These are phyloP conservation scores for Mrakia frigida DNA, from an alignment of 768 basidiomycete species.

Conservation along the genomic window DNA sequence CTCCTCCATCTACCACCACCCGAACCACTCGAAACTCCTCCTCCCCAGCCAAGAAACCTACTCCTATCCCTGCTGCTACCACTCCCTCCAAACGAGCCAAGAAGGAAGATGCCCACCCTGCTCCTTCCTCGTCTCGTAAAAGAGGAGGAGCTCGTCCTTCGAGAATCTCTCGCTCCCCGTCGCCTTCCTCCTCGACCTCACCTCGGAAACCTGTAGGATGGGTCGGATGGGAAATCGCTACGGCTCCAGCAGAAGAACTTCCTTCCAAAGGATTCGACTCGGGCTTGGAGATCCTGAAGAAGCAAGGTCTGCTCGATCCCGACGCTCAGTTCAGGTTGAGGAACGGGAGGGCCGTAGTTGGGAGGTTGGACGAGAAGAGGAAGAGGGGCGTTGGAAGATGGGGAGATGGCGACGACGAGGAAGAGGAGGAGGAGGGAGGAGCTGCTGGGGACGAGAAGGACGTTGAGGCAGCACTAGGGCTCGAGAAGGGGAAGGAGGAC, in stretches of 20 bases:
- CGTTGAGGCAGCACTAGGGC: neutral
- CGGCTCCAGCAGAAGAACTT: neutral
- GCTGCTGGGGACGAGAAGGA: neutral
- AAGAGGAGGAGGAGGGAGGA: neutral
- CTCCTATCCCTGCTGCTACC: neutral
- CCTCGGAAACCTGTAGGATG: neutral
- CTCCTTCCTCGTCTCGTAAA: neutral
- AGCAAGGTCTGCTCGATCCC: slow-evolving; percentile 9
- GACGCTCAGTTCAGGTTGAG: neutral
- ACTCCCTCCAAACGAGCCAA: neutral
- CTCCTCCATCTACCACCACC: neutral
- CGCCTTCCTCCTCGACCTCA: neutral
- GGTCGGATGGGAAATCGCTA: neutral
- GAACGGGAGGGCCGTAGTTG: slow-evolving; percentile 2
- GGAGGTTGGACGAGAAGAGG: neutral
- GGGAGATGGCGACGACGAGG: neutral
- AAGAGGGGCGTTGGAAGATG: slow-evolving; percentile 3
- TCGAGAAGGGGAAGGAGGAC: neutral
- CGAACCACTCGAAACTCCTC: neutral
- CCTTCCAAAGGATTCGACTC: slow-evolving; percentile 14
- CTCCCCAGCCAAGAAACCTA: neutral
- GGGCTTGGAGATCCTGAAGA: slow-evolving; percentile 10
- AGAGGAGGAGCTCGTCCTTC: neutral
- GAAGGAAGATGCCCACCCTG: neutral
- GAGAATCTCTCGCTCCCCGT: neutral